A percentile compares a stretch with the other conserved stretches of the same genome.
These are phyloP conservation scores for Chenopodium suecicum DNA, from an alignment of 148 eudicot genomes.

Conservation along the genomic window DNA sequence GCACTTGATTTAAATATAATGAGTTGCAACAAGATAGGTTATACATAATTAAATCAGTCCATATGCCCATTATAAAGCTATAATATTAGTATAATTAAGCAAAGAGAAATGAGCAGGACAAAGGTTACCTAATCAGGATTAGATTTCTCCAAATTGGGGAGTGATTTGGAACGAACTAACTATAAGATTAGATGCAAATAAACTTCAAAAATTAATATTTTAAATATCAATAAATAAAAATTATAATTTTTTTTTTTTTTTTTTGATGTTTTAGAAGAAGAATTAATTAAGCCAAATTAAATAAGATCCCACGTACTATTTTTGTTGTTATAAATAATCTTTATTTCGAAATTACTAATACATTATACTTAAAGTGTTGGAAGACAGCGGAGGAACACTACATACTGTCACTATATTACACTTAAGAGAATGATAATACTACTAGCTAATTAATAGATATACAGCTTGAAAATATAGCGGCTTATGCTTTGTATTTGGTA, in stretches of 20 bases:
- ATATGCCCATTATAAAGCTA: too few species aligned
- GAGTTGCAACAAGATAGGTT: neutral
- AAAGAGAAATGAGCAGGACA: neutral
- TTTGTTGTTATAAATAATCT: too few species aligned
- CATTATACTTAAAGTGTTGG: constrained; percentile 14
- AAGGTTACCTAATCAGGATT: neutral
- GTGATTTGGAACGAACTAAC: constrained; percentile 4
- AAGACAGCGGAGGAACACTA: constrained; percentile 34
- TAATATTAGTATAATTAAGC: neutral
- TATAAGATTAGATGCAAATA: neutral
- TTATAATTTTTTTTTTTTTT: too few species aligned
- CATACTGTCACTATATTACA: constrained; percentile 9
- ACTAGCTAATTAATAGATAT: neutral
- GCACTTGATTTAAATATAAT: neutral
- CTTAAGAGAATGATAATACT: neutral
- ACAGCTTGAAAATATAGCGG: constrained; percentile 21
- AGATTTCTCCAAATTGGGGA: neutral
- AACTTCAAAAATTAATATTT: too few species aligned
- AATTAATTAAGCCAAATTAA: too few species aligned
- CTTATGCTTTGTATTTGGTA: constrained; percentile 10
- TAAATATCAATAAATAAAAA: too few species aligned
- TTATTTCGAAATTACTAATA: neutral
- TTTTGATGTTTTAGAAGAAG: too few species aligned
- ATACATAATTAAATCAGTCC: too few species aligned
- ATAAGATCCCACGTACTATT: too few species aligned